These are phyloP conservation scores for Cynanchum wilfordii DNA, from an alignment of 257 asterid genomes.

Conservation along the genomic window DNA sequence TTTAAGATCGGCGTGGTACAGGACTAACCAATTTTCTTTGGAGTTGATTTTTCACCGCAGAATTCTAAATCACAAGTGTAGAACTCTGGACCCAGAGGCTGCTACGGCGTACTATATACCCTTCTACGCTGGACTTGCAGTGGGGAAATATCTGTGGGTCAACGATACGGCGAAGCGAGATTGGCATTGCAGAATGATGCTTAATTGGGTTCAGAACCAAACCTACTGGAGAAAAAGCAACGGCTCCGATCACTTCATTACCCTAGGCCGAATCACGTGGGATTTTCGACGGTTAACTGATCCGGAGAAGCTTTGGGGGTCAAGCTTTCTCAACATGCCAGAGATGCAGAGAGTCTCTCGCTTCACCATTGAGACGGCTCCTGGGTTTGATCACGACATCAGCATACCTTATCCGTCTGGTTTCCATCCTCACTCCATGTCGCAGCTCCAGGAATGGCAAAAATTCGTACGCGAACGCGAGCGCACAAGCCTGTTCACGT, in stretches of 20 bases:
- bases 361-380: constrained; percentile 67
- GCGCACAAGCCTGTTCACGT: constrained; percentile 49
- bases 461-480: constrained; percentile 36
- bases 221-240: constrained; percentile 45
- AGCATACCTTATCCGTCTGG: constrained; percentile 91
- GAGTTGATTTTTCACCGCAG: constrained; percentile 72
- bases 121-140: constrained; percentile 91
- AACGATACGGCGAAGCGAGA: constrained; percentile 62
- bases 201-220: constrained; percentile 59
- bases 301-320: constrained; percentile 73
- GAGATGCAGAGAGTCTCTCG: constrained; percentile 65
- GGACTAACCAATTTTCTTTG: constrained; percentile 67
- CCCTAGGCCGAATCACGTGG: constrained; percentile 81
- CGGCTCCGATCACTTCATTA: constrained; percentile 82
- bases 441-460: constrained; percentile 56
- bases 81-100: constrained; percentile 55
- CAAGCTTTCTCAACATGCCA: constrained; percentile 69
- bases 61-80: constrained; percentile 54
- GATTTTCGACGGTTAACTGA: constrained; percentile 70
- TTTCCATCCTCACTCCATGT: constrained; percentile 68
- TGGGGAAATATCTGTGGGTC: constrained; percentile 65
- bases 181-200: constrained; percentile 47
- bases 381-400: constrained; percentile 63
- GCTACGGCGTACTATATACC: constrained; percentile 95
- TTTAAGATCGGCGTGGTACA: constrained; percentile 68